Evolutionary conservation across 352 stramenopile species (phyloP), one percentile per base, ranked within the genome.

Genomic region (Thalassiosira ordinaria): DNA sequence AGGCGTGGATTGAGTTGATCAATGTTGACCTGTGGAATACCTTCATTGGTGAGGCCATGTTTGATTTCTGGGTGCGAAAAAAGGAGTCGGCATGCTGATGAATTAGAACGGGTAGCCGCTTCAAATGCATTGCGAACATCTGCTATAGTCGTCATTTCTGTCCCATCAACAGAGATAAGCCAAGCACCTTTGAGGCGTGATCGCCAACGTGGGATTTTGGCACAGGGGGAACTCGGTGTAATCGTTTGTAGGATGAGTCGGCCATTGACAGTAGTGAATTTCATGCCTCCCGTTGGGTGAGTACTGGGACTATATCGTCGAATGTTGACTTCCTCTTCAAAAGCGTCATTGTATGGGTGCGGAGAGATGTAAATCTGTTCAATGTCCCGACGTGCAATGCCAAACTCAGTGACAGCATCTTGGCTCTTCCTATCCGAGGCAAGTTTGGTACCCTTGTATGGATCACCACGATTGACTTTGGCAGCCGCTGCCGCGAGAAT

Each of bases 301-400:
- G 14, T 27, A 4, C 6, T 24, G 11, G 26, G 6, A 49, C 31
- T 13, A 33, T 37, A 79, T 35, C 16, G 37, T 3, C 20, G 1
- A 16, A 79, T 18, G 11, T 47, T 8, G 1, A 79, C 4, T 2
- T 33, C 29, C 53, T 81, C 63, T 22, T 71, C 46, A 55, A 81
- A 81, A 18, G 62, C 63, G 0, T 51, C 41, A 29, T 56, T 11
- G 26, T 75, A 81, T 29, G 51, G 49, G 18, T 44, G n/a, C 2
- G 73, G 53, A 2, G 73, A 81, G n/a, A 75, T 24, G 33, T 81
- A 81, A 2, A 81, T 53, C 47, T 75, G 53, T 20, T 18, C 1
- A 0, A 81, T 9, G n/a, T 62, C 64, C 2, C 16, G 2, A 2
- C 18, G 0, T 13, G 6, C 59, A 44, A 74, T 71, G n/a, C 52